These are phyloP conservation scores for Chytridium lagenaria DNA, from an alignment of 371 early-diverging fungal genomes.

Conservation along the genomic window DNA sequence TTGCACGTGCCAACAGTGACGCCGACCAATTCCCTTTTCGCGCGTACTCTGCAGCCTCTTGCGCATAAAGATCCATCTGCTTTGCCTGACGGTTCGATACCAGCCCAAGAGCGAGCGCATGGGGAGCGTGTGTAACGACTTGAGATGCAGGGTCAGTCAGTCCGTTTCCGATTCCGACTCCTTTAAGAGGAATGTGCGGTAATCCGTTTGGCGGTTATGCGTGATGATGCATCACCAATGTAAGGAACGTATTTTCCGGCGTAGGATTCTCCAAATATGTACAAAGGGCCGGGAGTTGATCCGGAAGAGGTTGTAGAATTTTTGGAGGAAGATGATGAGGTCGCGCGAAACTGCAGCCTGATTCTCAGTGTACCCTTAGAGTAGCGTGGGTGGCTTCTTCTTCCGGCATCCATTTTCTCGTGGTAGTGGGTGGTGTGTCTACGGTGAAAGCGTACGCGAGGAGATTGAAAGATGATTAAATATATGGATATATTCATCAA, in stretches of 20 bases:
- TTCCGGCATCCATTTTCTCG: not conserved
- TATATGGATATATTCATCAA: too few relatives aligned
- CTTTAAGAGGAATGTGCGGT: conserved; percentile 49
- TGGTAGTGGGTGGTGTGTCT: not conserved
- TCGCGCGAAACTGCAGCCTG: conserved; percentile 58
- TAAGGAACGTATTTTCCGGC: conserved; percentile 69
- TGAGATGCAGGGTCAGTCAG: conserved; percentile 65
- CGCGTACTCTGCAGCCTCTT: conserved; percentile 47
- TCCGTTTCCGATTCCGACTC: conserved; percentile 63
- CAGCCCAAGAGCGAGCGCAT: conserved; percentile 63
- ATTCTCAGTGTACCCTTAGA: conserved; percentile 56
- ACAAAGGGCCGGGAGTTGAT: conserved; percentile 48
- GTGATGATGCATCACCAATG: conserved; percentile 51
- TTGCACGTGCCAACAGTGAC: conserved; percentile 49
- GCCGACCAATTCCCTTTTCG: conserved; percentile 50
- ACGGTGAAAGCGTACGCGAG: not conserved
- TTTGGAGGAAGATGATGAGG: conserved; percentile 54
- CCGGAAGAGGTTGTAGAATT: conserved; percentile 59
- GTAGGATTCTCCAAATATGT: conserved; percentile 62
- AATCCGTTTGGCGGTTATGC: conserved; percentile 18
- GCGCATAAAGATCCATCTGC: conserved; percentile 43
- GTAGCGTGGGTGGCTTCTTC: conserved; percentile 40
- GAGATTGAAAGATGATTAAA: too few relatives aligned
- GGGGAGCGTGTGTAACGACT: conserved; percentile 62
- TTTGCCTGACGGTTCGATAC: conserved; percentile 51